Percentiles rank a stretch among this genome's conserved stretches.
Conservation (phyloP, 1,284 basidiomycete genomes). For the Phylloporus sp. region DNA sequence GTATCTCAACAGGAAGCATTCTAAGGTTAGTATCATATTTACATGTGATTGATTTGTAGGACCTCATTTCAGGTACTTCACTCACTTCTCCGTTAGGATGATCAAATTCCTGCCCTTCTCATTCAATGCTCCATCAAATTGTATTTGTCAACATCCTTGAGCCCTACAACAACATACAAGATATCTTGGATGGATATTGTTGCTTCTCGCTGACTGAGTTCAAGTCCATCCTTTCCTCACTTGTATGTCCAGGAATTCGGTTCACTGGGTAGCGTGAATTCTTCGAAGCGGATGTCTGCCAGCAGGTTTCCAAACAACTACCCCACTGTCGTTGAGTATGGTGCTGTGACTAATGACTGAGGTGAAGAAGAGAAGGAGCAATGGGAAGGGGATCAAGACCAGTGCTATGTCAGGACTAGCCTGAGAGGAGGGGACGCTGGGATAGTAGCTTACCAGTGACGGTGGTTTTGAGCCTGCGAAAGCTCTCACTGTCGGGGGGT, state of each 20-base stretch:
- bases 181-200: constrained; percentile 80
- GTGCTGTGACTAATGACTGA: constrained; percentile 48
- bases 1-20: constrained; percentile 79
- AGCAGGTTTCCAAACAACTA: constrained; percentile 84
- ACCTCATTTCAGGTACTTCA: constrained; percentile 74
- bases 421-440: no score
- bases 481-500: no score
- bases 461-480: no score
- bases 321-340: constrained; percentile 59
- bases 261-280: constrained; percentile 83
- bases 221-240: constrained; percentile 86
- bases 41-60: constrained; percentile 43
- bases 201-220: constrained; percentile 85
- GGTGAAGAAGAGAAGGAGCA: constrained; percentile 55
- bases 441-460: no score
- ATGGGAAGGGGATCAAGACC: no score
- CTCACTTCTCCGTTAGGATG: constrained; percentile 75
- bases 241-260: constrained; percentile 80
- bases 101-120: constrained; percentile 80
- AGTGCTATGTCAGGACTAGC: no score
- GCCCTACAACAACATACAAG: constrained; percentile 31
- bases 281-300: constrained; percentile 76
- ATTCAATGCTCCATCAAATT: constrained; percentile 77
- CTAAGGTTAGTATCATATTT: constrained; percentile 53
- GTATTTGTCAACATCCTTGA: constrained; percentile 26